A percentile compares a stretch with the other conserved stretches of the same genome.
Conservation (phyloP, 768 basidiomycete species). For the Tricholoma flavovirens region DNA sequence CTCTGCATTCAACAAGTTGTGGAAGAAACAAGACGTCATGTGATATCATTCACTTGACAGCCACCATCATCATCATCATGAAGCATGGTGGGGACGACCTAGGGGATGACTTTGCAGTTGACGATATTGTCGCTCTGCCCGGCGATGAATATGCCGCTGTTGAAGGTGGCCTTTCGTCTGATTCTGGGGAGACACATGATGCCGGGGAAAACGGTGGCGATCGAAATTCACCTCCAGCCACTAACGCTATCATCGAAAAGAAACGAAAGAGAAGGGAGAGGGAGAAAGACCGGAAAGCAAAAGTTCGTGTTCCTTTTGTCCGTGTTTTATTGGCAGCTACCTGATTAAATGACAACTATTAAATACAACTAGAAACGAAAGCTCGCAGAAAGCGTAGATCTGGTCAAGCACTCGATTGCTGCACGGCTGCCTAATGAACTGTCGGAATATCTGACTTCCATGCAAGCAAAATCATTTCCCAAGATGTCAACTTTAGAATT, state of each 20-base stretch:
- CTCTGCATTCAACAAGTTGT: background rate
- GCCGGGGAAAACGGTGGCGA: conserved; percentile 25
- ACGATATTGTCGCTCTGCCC: conserved; percentile 60
- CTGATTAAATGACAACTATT: conserved; percentile 1
- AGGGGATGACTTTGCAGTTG: conserved; percentile 74
- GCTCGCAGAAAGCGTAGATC: conserved; percentile 39
- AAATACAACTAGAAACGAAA: conserved; percentile 53
- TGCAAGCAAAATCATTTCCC: conserved; percentile 66
- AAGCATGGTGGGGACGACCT: conserved; percentile 67
- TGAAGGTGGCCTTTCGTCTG: conserved; percentile 25
- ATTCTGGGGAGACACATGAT: conserved; percentile 36
- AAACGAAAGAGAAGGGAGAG: conserved; percentile 72
- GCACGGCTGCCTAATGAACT: conserved; percentile 51
- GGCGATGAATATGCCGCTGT: conserved; percentile 50
- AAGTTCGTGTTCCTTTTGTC: conserved; percentile 36
- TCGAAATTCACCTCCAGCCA: conserved; percentile 10
- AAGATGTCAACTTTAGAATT: conserved; percentile 74
- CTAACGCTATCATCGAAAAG: conserved; percentile 34
- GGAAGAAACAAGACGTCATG: too few species aligned
- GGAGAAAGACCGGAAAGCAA: conserved; percentile 67
- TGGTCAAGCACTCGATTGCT: conserved; percentile 42
- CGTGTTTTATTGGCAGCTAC: background rate
- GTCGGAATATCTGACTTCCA: conserved; percentile 55
- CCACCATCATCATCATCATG: too few species aligned
- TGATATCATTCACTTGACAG: background rate